phyloP scores from a whole-genome alignment of 73 alveolate species.

The Paramecium octaurelia region DNA sequence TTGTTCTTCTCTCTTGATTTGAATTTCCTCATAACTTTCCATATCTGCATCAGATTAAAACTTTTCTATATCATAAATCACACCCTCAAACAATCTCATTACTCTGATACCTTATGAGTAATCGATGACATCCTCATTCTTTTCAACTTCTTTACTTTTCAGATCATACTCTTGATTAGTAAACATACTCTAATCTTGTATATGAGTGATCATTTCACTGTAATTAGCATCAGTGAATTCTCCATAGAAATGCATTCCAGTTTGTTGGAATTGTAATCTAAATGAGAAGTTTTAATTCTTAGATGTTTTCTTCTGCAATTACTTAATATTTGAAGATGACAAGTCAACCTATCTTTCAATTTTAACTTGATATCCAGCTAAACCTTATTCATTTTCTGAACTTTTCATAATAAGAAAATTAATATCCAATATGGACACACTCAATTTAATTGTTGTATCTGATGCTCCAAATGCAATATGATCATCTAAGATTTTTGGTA shows the following conservation, averaged over 20 bases:
- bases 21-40: constrained; percentile 47
- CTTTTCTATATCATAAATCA: constrained; percentile 53
- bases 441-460: background rate
- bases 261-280: background rate
- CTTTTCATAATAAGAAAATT: background rate
- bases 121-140: background rate
- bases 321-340: background rate
- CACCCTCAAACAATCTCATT: constrained; percentile 52
- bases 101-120: constrained; percentile 26
- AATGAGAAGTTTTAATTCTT: background rate
- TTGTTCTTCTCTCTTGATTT: constrained; percentile 25
- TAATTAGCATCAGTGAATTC: constrained; percentile 27
- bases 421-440: background rate
- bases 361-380: background rate
- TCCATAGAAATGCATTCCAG: constrained; percentile 24
- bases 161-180: constrained; percentile 4
- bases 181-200: constrained; percentile 10
- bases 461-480: constrained; percentile 17
- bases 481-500: constrained; percentile 26
- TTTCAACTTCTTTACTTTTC: background rate
- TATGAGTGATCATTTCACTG: constrained; percentile 17
- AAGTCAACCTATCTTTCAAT: background rate
- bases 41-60: constrained; percentile 56
- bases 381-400: background rate
- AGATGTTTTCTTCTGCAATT: background rate